Percentiles rank a stretch among this genome's conserved stretches.
Evolutionary conservation across 1,284 basidiomycete genomes (phyloP).

Genomic region (Erythrobasidium hasegawianum): DNA sequence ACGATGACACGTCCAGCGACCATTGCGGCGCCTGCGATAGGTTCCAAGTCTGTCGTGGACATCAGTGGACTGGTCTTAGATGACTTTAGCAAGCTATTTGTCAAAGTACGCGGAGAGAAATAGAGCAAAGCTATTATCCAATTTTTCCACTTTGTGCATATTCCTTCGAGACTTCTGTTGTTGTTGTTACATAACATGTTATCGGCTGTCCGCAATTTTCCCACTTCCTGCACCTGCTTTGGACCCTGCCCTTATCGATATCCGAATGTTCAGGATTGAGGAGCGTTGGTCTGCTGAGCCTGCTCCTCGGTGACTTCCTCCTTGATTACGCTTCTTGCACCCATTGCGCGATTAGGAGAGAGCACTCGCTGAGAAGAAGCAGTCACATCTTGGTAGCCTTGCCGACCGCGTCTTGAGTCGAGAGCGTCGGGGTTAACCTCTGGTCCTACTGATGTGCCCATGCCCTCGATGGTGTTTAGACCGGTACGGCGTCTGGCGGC

Average conservation of each 20-base stretch:
- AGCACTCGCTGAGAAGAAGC: neutral
- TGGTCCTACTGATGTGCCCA: conserved; percentile 24
- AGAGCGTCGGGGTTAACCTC: conserved; percentile 28
- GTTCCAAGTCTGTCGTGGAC: conserved; percentile 12
- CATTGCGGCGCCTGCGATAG: conserved; percentile 1
- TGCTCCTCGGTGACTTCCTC: neutral
- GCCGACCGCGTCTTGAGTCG: conserved; percentile 16
- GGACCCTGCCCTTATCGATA: too few relatives aligned
- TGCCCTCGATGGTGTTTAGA: conserved; percentile 31
- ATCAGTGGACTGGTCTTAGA: conserved; percentile 20
- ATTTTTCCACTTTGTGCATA: neutral
- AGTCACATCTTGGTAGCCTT: too few relatives aligned
- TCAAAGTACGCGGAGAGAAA: neutral
- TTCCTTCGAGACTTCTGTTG: neutral
- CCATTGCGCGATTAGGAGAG: conserved; percentile 1
- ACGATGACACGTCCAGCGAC: conserved; percentile 11
- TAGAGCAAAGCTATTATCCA: neutral
- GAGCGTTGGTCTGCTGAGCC: neutral
- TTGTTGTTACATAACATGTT: too few relatives aligned
- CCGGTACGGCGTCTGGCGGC: neutral
- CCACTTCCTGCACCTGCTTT: too few relatives aligned
- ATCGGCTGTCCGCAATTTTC: too few relatives aligned
- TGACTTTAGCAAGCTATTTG: conserved; percentile 27
- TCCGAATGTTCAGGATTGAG: too few relatives aligned
- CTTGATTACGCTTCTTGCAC: neutral